Evolutionary conservation across 2,329 filamentous ascomycete species (phyloP).

Genomic region (Calonectria pauciramosa): DNA sequence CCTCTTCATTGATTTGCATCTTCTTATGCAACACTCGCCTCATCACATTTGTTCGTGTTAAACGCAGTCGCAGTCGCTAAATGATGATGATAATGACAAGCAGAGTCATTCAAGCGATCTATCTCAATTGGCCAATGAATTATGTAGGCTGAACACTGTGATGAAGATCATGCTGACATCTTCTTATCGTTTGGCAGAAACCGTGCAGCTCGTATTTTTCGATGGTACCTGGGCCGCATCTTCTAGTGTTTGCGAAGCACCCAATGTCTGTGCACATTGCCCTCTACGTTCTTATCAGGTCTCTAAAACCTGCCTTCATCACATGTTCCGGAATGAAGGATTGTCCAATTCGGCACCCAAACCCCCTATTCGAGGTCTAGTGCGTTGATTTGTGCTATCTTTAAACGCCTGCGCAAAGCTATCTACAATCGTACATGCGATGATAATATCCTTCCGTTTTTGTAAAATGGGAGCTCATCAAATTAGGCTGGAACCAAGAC

Average conservation of each 20-base stretch:
- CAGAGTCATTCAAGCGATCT: not conserved
- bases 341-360: not conserved
- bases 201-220: not conserved
- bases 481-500: not conserved
- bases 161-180: not conserved
- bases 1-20: not conserved
- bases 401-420: not conserved
- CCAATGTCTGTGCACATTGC: not conserved
- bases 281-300: not conserved
- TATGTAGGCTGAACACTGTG: not conserved
- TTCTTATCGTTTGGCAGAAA: not conserved
- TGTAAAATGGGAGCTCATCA: not conserved
- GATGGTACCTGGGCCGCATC: not conserved
- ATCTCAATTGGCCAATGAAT: not conserved
- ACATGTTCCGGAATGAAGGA: not conserved
- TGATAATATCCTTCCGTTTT: not conserved
- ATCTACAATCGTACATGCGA: not conserved
- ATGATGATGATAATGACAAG: not conserved
- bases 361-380: not conserved
- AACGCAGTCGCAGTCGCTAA: not conserved
- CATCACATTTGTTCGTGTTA: not conserved
- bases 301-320: not conserved
- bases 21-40: not conserved
- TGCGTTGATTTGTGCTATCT: not conserved
- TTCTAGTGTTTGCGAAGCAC: not conserved